A percentile compares a stretch with the other conserved stretches of the same genome.
Evolutionary conservation across 2,329 filamentous ascomycete genomes (phyloP).

Genomic region (Taxawa tesnikishii): DNA sequence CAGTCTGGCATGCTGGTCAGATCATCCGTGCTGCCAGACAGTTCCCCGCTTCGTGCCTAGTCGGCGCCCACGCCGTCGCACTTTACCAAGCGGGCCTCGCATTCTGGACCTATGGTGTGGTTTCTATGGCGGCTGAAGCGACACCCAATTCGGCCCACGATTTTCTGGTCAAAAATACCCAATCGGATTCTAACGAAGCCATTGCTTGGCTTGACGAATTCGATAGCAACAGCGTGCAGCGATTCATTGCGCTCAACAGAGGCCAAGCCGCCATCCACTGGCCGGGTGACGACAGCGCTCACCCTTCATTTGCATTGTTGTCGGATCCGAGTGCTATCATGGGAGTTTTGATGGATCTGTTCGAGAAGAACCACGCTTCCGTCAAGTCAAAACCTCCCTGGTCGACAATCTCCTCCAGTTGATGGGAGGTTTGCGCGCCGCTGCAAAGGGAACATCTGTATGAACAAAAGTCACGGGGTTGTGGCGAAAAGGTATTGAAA

Average conservation of each 20-base stretch:
- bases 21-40: slow-evolving; percentile 47
- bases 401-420: slow-evolving; percentile 56
- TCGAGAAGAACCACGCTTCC: slow-evolving; percentile 39
- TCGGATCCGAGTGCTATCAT: slow-evolving; percentile 48
- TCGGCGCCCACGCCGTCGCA: slow-evolving; percentile 54
- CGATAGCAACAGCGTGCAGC: slow-evolving; percentile 36
- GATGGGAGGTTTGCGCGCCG: slow-evolving; percentile 40
- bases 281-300: background rate
- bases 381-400: slow-evolving; percentile 39
- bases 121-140: slow-evolving; percentile 21
- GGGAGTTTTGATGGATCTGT: slow-evolving; percentile 43
- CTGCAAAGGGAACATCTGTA: too few species aligned
- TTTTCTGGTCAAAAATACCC: slow-evolving; percentile 12
- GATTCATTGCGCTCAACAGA: slow-evolving; percentile 43
- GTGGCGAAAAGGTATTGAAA: too few species aligned
- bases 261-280: slow-evolving; percentile 20
- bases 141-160: too few species aligned
- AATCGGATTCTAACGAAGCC: too few species aligned
- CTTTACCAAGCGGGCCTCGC: slow-evolving; percentile 57
- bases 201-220: slow-evolving; percentile 42
- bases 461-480: too few species aligned
- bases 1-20: slow-evolving; percentile 58
- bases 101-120: slow-evolving; percentile 57
- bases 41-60: slow-evolving; percentile 20
- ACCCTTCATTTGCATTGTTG: slow-evolving; percentile 37